Conservation (phyloP, 352 stramenopile species). For the Plasmopara halstedii region DNA sequence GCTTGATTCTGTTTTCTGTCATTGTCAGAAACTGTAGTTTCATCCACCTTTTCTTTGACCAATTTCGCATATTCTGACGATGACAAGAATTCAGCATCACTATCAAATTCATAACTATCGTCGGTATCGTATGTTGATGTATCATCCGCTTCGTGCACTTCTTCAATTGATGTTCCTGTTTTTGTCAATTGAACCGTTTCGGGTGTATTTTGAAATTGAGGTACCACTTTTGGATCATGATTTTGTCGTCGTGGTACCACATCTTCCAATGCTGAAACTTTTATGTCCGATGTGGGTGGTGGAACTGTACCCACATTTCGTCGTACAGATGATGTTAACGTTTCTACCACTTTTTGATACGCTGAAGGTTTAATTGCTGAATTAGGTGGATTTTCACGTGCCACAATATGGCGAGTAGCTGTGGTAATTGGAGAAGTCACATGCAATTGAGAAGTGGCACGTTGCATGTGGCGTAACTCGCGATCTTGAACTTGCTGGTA, state of each 20-base stretch:
- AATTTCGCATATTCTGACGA: constrained; percentile 11
- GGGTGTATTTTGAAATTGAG: not conserved
- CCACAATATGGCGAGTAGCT: constrained; percentile 11
- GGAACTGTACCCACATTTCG: constrained; percentile 19
- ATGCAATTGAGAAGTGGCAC: constrained; percentile 9
- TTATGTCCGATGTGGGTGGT: constrained; percentile 45
- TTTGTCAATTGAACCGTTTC: not conserved
- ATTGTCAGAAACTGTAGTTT: constrained; percentile 3
- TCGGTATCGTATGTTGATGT: constrained; percentile 20
- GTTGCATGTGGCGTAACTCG: constrained; percentile 5
- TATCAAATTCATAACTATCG: constrained; percentile 33
- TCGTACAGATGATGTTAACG: constrained; percentile 29
- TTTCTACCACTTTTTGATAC: constrained; percentile 13
- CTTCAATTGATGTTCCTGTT: not conserved
- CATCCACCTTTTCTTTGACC: constrained; percentile 5
- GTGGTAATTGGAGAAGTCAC: constrained; percentile 9
- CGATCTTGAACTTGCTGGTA: constrained; percentile 14
- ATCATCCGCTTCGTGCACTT: not conserved
- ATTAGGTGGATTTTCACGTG: constrained; percentile 21
- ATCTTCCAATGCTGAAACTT: constrained; percentile 36
- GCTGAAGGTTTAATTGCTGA: constrained; percentile 29
- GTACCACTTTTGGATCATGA: constrained; percentile 1
- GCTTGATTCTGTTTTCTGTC: constrained; percentile 18
- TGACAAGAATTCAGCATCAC: constrained; percentile 19
- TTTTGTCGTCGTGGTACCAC: constrained; percentile 18